Conservation (phyloP, 108 stramenopile genomes). For the Nitzschia palea region DNA sequence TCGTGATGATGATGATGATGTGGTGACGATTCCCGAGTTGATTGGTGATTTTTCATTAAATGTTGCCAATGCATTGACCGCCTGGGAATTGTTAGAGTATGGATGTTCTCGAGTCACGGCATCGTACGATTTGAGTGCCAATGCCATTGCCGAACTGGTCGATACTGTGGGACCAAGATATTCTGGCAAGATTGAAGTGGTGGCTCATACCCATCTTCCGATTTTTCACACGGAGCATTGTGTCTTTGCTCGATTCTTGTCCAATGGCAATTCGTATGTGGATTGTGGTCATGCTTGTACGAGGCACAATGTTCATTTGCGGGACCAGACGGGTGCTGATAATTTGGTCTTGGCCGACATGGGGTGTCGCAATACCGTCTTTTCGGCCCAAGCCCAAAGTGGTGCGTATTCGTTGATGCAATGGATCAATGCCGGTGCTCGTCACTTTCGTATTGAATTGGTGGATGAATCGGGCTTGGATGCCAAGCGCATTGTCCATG, state of each 20-base stretch:
- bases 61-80: slow-evolving; percentile 67
- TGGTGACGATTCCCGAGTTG: slow-evolving; percentile 58
- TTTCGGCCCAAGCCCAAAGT: slow-evolving; percentile 63
- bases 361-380: slow-evolving; percentile 84
- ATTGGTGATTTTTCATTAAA: slow-evolving; percentile 78
- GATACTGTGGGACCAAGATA: slow-evolving; percentile 11
- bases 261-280: slow-evolving; percentile 68
- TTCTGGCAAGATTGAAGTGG: slow-evolving; percentile 54
- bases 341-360: slow-evolving; percentile 82
- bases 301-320: slow-evolving; percentile 67
- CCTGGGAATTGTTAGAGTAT: slow-evolving; percentile 49
- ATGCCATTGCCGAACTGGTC: slow-evolving; percentile 49
- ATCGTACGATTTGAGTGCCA: slow-evolving; percentile 63
- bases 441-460: slow-evolving; percentile 63
- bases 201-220: slow-evolving; percentile 71
- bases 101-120: slow-evolving; percentile 59
- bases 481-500: slow-evolving; percentile 41
- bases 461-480: slow-evolving; percentile 65
- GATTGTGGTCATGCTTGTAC: slow-evolving; percentile 84
- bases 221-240: slow-evolving; percentile 85
- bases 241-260: slow-evolving; percentile 72
- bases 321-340: slow-evolving; percentile 67
- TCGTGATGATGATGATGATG: slow-evolving; percentile 16
- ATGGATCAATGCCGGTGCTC: slow-evolving; percentile 54
- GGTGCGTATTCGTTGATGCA: slow-evolving; percentile 55